A percentile compares a stretch with the other conserved stretches of the same genome.
phyloP scores from a whole-genome alignment of 257 asterid genomes.

The Thymus mandschuricus region DNA sequence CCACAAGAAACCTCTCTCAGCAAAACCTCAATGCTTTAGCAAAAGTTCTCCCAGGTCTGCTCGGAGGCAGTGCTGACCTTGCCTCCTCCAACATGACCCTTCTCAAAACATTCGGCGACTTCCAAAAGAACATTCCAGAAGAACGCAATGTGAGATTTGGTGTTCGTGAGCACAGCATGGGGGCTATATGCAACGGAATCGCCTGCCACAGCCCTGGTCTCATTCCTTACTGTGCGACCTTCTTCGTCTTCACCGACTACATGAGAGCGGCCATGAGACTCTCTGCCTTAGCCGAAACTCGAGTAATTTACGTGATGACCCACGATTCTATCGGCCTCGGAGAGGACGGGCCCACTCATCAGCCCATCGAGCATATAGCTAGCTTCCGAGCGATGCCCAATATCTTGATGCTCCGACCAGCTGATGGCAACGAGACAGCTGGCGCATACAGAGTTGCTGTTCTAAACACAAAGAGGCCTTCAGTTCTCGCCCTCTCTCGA shows the following conservation, averaged over 20 bases:
- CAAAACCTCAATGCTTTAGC: conserved; percentile 69
- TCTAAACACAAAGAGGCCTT: conserved; percentile 67
- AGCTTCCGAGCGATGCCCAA: conserved; percentile 88
- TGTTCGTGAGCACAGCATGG: conserved; percentile 88
- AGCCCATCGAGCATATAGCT: conserved; percentile 77
- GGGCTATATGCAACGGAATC: conserved; percentile 83
- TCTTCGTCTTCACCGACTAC: conserved; percentile 91
- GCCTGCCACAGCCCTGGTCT: conserved; percentile 80
- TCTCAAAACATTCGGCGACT: conserved; percentile 74
- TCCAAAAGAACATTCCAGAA: conserved; percentile 76
- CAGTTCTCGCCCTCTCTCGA: conserved; percentile 75
- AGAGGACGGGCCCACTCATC: conserved; percentile 87
- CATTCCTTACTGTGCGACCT: conserved; percentile 85
- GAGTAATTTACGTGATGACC: conserved; percentile 84
- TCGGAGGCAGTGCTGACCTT: conserved; percentile 94
- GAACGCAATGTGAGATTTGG: conserved; percentile 76
- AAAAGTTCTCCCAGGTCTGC: conserved; percentile 79
- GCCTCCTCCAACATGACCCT: conserved; percentile 91
- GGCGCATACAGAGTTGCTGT: conserved; percentile 83
- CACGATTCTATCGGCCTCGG: conserved; percentile 87
- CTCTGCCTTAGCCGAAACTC: conserved; percentile 72
- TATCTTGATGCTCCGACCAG: conserved; percentile 83
- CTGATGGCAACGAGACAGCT: conserved; percentile 90
- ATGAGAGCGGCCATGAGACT: conserved; percentile 91
- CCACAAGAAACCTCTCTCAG: conserved; percentile 74